Evolutionary conservation across 495 filamentous ascomycete genomes (phyloP).

Genomic region (Friedmanniomyces simplex): DNA sequence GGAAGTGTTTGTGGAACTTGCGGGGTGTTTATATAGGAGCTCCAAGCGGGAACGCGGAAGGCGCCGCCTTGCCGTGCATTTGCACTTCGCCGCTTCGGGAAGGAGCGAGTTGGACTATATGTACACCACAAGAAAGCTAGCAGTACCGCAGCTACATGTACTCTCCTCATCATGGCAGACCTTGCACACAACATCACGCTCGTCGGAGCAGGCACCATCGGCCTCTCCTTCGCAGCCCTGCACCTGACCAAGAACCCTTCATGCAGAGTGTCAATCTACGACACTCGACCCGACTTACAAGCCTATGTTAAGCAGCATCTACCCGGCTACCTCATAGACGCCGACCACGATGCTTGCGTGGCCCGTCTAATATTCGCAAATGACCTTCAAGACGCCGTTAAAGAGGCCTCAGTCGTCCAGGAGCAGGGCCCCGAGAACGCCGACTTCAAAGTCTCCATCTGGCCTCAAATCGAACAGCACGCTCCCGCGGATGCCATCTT

Average conservation of each 20-base stretch:
- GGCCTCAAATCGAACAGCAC: conserved; percentile 37
- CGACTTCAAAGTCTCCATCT: conserved; percentile 42
- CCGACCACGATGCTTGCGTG: conserved; percentile 12
- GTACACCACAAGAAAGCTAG: too few species aligned
- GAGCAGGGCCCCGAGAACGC: conserved; percentile 48
- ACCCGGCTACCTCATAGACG: conserved; percentile 13
- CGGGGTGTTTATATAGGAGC: too few species aligned
- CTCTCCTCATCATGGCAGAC: neutral
- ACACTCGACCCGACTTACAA: conserved; percentile 43
- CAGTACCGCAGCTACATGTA: too few species aligned
- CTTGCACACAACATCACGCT: conserved; percentile 21
- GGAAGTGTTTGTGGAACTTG: too few species aligned
- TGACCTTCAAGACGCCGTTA: conserved; percentile 35
- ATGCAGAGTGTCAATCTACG: conserved; percentile 39
- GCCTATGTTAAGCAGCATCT: conserved; percentile 35
- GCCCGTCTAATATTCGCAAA: conserved; percentile 29
- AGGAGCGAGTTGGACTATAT: too few species aligned
- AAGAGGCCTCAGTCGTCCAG: conserved; percentile 42
- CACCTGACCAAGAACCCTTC: conserved; percentile 38
- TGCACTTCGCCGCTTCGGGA: too few species aligned
- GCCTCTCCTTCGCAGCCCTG: conserved; percentile 48
- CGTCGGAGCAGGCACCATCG: conserved; percentile 49
- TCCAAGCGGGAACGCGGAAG: too few species aligned
- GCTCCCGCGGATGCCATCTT: conserved; percentile 36
- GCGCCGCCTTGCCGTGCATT: too few species aligned